Conservation (phyloP, 177 flowering plant genomes). For the Vitis hybrid region DNA sequence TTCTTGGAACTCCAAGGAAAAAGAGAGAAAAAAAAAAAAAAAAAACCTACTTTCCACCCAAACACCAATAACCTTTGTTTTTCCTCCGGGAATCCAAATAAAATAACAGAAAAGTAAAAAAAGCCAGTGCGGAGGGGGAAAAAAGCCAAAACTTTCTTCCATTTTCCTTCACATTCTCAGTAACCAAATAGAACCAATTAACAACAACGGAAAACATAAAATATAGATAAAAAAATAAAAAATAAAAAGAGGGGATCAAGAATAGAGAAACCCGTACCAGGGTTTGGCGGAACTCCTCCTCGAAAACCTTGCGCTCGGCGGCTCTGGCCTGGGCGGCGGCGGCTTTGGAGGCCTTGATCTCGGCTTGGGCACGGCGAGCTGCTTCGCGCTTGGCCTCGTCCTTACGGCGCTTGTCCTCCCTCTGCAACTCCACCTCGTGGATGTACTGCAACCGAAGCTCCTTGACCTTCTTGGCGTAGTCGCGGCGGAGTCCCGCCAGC, state of each 20-base stretch:
- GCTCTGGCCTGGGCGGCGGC: slow-evolving; percentile 56
- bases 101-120: too few species aligned
- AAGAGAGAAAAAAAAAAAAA: too few species aligned
- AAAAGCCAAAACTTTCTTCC: too few species aligned
- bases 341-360: slow-evolving; percentile 58
- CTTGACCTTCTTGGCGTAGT: slow-evolving; percentile 66
- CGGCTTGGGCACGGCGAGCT: slow-evolving; percentile 51
- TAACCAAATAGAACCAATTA: neutral
- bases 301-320: slow-evolving; percentile 52
- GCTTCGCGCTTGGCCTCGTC: slow-evolving; percentile 68
- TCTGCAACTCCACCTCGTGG: slow-evolving; percentile 63
- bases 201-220: too few species aligned
- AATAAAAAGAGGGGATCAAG: neutral
- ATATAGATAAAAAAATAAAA: neutral
- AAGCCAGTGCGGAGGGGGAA: neutral
- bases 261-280: slow-evolving; percentile 39
- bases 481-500: slow-evolving; percentile 53
- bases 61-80: too few species aligned
- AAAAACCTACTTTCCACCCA: too few species aligned
- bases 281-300: slow-evolving; percentile 66
- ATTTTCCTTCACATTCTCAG: neutral
- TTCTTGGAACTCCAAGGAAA: too few species aligned
- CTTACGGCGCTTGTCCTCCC: slow-evolving; percentile 57
- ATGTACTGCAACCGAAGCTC: slow-evolving; percentile 58
- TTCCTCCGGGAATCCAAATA: too few species aligned